Evolutionary conservation across 2,329 filamentous ascomycete genomes (phyloP), one percentile per base, ranked within the genome.

Genomic region (Fusarium torulosum): DNA sequence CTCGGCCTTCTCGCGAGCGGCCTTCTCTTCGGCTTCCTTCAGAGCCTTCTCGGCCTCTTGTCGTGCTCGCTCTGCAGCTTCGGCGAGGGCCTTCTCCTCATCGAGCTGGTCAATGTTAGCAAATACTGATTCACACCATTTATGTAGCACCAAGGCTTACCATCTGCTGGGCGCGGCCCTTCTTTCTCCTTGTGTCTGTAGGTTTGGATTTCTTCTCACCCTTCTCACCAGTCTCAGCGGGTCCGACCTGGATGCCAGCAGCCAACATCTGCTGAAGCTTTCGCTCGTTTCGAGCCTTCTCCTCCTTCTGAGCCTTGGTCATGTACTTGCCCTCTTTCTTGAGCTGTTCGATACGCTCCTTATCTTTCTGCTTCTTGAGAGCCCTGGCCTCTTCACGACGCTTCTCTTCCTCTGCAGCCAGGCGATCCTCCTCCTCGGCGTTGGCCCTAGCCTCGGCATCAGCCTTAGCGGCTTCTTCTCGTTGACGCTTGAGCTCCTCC

Each of bases 311-410:
- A 15, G 92, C 92, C 80, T 95, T 94, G 69, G 92, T 95, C 74
- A 95, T 82, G 79, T 91, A 95, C 75, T 93, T 95, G 77, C 93
- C 93, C 77, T 94, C 92, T 78, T 91, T 93, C 86, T 95, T 96
- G 57, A 93, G 86, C 81, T 95, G 90, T 76, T 96, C 93, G 63
- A 95, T 90, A 79, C 87, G 92, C 78, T 94, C 91, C 83, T 92
- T 95, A 74, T 96, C 93, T 76, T 88, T 93, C 74, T 93, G 91
- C 84, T 95, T 96, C 85, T 92, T 95, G 42, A 88, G 80, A 3
- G 89, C 88, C 79, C 88, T 92, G 51, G 89, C 88, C 75, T 95
- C 93, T 73, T 92, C 91, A 69, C 83, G 89, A 59, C 84, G 85
- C 80, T 89, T 88, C 58, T 81, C 78, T 73, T 94, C 92, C 77